Evolutionary conservation across 1,284 basidiomycete genomes (phyloP), one percentile per base, ranked within the genome.

Genomic region (Ceratorhiza oryzae-sativae): DNA sequence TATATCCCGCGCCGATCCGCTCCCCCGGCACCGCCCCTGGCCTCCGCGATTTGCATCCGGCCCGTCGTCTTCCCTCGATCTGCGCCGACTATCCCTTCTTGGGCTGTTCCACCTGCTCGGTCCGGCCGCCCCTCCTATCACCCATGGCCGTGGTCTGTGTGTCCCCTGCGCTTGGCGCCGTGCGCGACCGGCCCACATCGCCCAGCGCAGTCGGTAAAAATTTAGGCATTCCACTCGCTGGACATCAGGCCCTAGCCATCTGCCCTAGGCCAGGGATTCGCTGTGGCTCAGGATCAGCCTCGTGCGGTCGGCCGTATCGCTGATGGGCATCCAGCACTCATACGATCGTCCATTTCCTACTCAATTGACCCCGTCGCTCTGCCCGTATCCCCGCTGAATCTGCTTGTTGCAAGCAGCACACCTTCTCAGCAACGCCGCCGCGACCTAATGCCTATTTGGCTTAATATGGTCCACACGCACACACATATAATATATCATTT

Each of bases 21-120:
- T 8, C 8, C 23, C 23, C 30, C 51, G 51, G 51, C 23, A 4
- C 51, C 46, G 46, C 20, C 46, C 46, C 46, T 48, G 46, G 4
- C 5, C 46, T 48, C n/a, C 46, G 5, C 46, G 6, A 55, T 55
- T 39, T 59, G 56, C 56, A 39, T 59, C 56, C 56, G 56, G 56
- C 32, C 5, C 39, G 32, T 34, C 23, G 27, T 58, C 55, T 53
- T 10, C 25, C 51, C 1, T 13, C 9, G 51, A 53, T 53, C 51
- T 53, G 48, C 36, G 36, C 36, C 51, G 51, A 30, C 51, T 32
- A 53, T 53, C 23, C 51, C 51, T 53, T 32, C 3, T 53, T 53
- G 12, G 51, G 51, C 51, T 23, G 20, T 9, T 23, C 51, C 27
- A 4, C 25, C 51, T 18, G 13, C 23, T 27, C 49, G 18, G 5